phyloP scores from a whole-genome alignment of 768 basidiomycete species.

The Clavulina sp. region DNA sequence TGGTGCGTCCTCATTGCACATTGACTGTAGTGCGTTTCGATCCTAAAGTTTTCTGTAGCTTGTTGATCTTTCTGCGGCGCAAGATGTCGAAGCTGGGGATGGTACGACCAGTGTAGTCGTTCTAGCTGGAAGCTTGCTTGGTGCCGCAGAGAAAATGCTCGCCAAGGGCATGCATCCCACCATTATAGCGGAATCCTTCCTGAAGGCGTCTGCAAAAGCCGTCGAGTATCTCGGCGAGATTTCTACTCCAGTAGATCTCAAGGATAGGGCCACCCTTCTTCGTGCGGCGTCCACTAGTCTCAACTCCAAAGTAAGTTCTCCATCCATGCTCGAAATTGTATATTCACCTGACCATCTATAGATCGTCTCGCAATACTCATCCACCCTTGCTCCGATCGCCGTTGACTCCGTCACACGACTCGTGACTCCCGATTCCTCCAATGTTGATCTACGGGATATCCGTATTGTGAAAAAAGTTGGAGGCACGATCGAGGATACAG shows the following conservation, averaged over 20 bases:
- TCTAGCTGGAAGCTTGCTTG: constrained; percentile 79
- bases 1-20: constrained; percentile 37
- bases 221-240: constrained; percentile 90
- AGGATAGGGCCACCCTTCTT: constrained; percentile 66
- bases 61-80: constrained; percentile 92
- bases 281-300: constrained; percentile 89
- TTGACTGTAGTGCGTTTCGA: background rate
- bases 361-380: constrained; percentile 99
- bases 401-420: constrained; percentile 91
- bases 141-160: constrained; percentile 92
- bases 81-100: constrained; percentile 97
- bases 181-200: constrained; percentile 89
- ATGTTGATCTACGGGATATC: constrained; percentile 92
- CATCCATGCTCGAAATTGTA: background rate
- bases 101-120: constrained; percentile 97
- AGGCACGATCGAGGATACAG: constrained; percentile 97
- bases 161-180: constrained; percentile 90
- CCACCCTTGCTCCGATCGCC: constrained; percentile 94
- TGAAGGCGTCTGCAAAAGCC: constrained; percentile 78
- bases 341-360: constrained; percentile 18
- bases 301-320: constrained; percentile 67
- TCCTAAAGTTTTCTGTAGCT: constrained; percentile 33
- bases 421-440: constrained; percentile 72
- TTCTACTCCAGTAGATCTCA: constrained; percentile 80
- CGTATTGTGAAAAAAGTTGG: constrained; percentile 96